Conservation (phyloP, 805 yeast genomes). For the Ogataea ramenticola region DNA sequence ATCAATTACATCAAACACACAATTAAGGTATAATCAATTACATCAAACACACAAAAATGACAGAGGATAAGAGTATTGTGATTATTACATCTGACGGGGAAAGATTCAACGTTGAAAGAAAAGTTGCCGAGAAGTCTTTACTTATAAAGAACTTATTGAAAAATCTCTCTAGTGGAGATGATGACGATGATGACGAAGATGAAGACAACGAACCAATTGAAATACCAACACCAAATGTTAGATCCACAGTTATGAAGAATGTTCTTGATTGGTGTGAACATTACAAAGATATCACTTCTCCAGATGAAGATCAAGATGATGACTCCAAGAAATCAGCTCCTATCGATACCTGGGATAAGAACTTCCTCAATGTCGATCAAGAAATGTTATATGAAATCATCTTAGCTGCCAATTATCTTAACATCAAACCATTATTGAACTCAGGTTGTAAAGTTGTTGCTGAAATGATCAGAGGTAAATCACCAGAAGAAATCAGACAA, state of each 20-base stretch:
- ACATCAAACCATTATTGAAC: conserved; percentile 66
- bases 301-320: conserved; percentile 73
- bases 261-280: conserved; percentile 97
- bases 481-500: conserved; percentile 75
- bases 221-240: conserved; percentile 78
- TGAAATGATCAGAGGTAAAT: conserved; percentile 74
- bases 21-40: background rate
- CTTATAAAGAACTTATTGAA: conserved; percentile 81
- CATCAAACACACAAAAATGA: background rate
- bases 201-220: conserved; percentile 59
- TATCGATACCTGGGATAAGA: conserved; percentile 92
- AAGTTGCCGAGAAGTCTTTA: conserved; percentile 81
- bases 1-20: background rate
- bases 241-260: conserved; percentile 74
- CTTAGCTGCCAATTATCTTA: conserved; percentile 72
- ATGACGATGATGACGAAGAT: conserved; percentile 28
- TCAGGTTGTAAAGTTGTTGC: conserved; percentile 80
- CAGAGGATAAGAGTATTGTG: conserved; percentile 13
- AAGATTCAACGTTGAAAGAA: conserved; percentile 64
- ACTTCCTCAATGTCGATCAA: conserved; percentile 88
- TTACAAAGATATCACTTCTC: conserved; percentile 73
- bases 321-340: conserved; percentile 86
- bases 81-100: conserved; percentile 79
- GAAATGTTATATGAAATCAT: conserved; percentile 80
- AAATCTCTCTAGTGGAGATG: conserved; percentile 38